These are phyloP conservation scores for Luffa aegyptiaca DNA, from an alignment of 306 rosid species.

Conservation along the genomic window DNA sequence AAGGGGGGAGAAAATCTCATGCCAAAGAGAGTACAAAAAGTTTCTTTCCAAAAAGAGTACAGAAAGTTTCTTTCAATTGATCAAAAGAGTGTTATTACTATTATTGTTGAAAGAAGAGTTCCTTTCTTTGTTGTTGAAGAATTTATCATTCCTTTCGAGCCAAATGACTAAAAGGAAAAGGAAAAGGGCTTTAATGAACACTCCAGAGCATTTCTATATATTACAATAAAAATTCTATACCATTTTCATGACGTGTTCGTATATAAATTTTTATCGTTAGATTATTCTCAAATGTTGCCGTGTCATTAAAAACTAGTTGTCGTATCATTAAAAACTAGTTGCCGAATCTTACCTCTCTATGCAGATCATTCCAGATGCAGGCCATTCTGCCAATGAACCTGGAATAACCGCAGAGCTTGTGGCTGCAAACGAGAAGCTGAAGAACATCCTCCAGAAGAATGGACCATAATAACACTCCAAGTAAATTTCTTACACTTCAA, in stretches of 20 bases:
- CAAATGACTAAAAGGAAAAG: background rate
- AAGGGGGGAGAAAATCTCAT: background rate
- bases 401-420: conserved; percentile 87
- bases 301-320: background rate
- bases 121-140: no score
- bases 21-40: background rate
- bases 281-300: background rate
- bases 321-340: background rate
- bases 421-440: conserved; percentile 79
- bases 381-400: conserved; percentile 92
- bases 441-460: conserved; percentile 36
- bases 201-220: background rate
- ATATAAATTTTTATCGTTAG: background rate
- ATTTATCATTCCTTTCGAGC: background rate
- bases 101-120: background rate
- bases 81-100: background rate
- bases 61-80: background rate
- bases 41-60: no score
- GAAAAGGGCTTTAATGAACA: background rate
- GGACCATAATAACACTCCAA: conserved; percentile 24
- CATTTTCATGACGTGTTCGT: background rate
- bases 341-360: background rate
- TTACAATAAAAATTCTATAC: background rate
- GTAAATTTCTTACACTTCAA: background rate
- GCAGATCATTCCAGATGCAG: conserved; percentile 81